These are phyloP conservation scores for Psilocybe azurescens DNA, from an alignment of 768 basidiomycete genomes.

Conservation along the genomic window DNA sequence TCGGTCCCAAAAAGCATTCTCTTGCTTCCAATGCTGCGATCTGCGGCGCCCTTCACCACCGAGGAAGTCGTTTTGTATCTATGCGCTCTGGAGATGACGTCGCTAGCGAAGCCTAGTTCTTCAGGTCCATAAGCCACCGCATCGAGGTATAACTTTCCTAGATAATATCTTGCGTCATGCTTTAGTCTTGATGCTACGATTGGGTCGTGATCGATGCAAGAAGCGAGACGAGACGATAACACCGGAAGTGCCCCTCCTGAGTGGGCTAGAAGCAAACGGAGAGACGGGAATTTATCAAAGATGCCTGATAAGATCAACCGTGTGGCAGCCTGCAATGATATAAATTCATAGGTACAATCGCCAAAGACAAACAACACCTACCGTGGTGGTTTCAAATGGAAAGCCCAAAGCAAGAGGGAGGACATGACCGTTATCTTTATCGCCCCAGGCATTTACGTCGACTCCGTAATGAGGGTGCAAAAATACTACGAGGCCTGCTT, in stretches of 20 bases:
- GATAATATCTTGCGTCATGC: slow-evolving; percentile 85
- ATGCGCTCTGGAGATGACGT: slow-evolving; percentile 66
- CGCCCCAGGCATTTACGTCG: slow-evolving; percentile 74
- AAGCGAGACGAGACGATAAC: slow-evolving; percentile 83
- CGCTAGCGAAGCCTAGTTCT: slow-evolving; percentile 80
- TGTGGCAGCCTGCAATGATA: slow-evolving; percentile 59
- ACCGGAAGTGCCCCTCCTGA: slow-evolving; percentile 87
- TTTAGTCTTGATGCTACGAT: slow-evolving; percentile 73
- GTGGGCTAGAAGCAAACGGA: slow-evolving; percentile 84
- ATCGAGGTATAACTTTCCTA: slow-evolving; percentile 82
- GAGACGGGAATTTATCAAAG: slow-evolving; percentile 77
- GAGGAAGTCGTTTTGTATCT: slow-evolving; percentile 46
- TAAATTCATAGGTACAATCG: background rate
- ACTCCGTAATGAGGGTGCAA: slow-evolving; percentile 90
- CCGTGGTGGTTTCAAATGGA: slow-evolving; percentile 89
- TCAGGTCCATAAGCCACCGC: slow-evolving; percentile 91
- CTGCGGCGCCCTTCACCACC: slow-evolving; percentile 28
- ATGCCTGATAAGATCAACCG: slow-evolving; percentile 83
- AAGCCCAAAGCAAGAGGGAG: slow-evolving; percentile 88
- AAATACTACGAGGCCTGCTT: slow-evolving; percentile 76
- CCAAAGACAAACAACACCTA: slow-evolving; percentile 40
- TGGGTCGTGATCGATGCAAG: slow-evolving; percentile 88
- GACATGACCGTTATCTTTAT: slow-evolving; percentile 84
- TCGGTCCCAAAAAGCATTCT: slow-evolving; percentile 86
- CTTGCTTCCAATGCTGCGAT: slow-evolving; percentile 54